Percentiles rank a stretch among this genome's conserved stretches.
These are phyloP conservation scores for Saccharomycopsis guyanensis DNA, from an alignment of 805 yeast species.

Conservation along the genomic window DNA sequence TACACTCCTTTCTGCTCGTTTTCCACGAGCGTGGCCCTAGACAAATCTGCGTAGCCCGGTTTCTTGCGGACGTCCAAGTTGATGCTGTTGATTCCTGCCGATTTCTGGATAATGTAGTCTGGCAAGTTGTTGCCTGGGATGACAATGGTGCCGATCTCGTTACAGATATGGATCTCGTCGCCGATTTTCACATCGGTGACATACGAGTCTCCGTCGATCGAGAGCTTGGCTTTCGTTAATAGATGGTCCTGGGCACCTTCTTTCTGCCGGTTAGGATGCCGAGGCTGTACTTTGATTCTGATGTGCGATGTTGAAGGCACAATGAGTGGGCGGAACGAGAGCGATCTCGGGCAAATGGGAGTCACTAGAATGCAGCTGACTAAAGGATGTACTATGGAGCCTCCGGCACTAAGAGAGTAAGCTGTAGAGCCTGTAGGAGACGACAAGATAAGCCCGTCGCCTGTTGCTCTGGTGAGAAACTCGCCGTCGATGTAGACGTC, in stretches of 20 bases:
- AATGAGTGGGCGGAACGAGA: conserved; percentile 83
- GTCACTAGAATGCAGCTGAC: conserved; percentile 78
- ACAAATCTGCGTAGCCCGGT: background rate
- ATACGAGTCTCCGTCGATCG: conserved; percentile 72
- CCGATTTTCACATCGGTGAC: conserved; percentile 62
- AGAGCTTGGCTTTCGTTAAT: conserved; percentile 41
- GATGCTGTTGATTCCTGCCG: conserved; percentile 9
- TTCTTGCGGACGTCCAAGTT: background rate
- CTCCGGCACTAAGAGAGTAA: conserved; percentile 83
- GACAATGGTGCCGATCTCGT: conserved; percentile 56
- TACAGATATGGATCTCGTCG: conserved; percentile 69
- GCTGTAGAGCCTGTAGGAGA: conserved; percentile 97
- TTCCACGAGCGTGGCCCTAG: conserved; percentile 20
- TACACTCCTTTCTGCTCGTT: conserved; percentile 53
- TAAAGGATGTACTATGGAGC: conserved; percentile 84
- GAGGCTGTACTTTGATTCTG: conserved; percentile 49
- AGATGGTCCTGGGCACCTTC: background rate
- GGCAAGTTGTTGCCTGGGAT: conserved; percentile 45
- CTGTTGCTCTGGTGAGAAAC: conserved; percentile 81
- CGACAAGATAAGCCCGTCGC: conserved; percentile 79
- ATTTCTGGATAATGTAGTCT: background rate
- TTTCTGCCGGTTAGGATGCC: conserved; percentile 21
- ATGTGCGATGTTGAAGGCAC: conserved; percentile 76
- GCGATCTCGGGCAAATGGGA: conserved; percentile 86
- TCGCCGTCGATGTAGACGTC: conserved; percentile 83